Percentiles rank a stretch among this genome's conserved stretches.
phyloP scores from a whole-genome alignment of 2,329 filamentous ascomycete genomes.

The Ophiocordyceps camponoti-floridani region DNA sequence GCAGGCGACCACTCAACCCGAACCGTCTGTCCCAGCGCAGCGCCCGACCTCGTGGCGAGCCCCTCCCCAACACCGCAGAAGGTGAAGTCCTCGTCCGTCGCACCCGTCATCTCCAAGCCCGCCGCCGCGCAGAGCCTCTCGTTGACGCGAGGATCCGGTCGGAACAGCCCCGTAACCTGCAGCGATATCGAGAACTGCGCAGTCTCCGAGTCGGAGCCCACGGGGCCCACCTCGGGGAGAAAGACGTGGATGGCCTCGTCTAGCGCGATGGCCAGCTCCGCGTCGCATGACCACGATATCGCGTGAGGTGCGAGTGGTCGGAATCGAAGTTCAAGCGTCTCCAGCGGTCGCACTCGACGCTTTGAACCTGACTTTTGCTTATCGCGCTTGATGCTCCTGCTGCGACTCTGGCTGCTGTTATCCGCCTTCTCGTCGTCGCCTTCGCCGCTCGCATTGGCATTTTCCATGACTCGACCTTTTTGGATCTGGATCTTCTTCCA shows the following conservation, averaged over 20 bases:
- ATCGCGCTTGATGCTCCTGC: not conserved
- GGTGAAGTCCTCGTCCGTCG: slow-evolving; percentile 9
- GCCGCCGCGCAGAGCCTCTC: slow-evolving; percentile 22
- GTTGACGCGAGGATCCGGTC: slow-evolving; percentile 25
- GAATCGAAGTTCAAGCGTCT: slow-evolving; percentile 23
- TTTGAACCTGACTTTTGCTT: not conserved
- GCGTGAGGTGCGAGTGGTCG: slow-evolving; percentile 24
- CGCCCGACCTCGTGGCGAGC: slow-evolving; percentile 26
- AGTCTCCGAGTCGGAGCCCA: slow-evolving; percentile 7
- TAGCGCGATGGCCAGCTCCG: slow-evolving; percentile 36
- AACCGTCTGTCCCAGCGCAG: slow-evolving; percentile 35
- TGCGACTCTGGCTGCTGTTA: no score
- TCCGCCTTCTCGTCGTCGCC: not conserved
- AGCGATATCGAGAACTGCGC: slow-evolving; percentile 16
- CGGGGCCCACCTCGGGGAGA: slow-evolving; percentile 23
- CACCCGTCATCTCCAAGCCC: slow-evolving; percentile 14
- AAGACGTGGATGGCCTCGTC: slow-evolving; percentile 36
- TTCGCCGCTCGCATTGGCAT: not conserved
- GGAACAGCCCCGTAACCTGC: slow-evolving; percentile 14
- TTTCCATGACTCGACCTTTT: not conserved
- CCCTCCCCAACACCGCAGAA: slow-evolving; percentile 26
- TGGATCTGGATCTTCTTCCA: not conserved
- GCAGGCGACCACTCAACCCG: slow-evolving; percentile 37
- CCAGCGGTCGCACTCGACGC: slow-evolving; percentile 25
- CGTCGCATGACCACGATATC: slow-evolving; percentile 36